A percentile compares a stretch with the other conserved stretches of the same genome.
Conservation (phyloP, 257 asterid species). For the Nicotiana obtusifolia region DNA sequence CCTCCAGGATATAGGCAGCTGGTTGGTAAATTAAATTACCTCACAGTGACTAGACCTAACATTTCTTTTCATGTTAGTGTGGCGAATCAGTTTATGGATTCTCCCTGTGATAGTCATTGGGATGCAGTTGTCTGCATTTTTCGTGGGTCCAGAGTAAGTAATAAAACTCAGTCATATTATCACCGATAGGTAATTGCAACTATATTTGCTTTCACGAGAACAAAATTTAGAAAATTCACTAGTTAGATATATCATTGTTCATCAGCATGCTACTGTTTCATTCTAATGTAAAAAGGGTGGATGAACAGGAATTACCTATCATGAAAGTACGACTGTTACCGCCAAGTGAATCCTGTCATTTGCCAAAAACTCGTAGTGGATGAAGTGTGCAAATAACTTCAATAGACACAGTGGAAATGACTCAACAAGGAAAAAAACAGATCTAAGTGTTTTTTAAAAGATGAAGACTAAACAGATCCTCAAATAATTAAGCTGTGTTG, state of each 20-base stretch:
- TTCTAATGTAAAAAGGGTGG: background rate
- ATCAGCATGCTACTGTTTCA: background rate
- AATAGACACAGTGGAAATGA: background rate
- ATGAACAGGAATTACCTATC: conserved; percentile 60
- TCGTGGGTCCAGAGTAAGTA: too few relatives aligned
- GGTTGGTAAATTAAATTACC: too few relatives aligned
- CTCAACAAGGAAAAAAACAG: background rate
- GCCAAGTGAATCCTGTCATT: conserved; percentile 95
- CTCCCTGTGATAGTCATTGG: too few relatives aligned
- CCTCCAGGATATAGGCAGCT: too few relatives aligned
- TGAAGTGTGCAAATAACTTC: background rate
- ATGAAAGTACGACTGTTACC: conserved; percentile 98
- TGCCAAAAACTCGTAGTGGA: conserved; percentile 9
- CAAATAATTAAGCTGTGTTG: background rate
- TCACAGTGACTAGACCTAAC: too few relatives aligned
- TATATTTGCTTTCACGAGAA: background rate
- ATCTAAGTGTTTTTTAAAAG: background rate
- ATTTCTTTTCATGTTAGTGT: too few relatives aligned
- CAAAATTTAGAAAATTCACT: background rate
- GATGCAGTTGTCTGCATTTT: too few relatives aligned
- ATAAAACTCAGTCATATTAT: background rate
- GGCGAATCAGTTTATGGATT: too few relatives aligned
- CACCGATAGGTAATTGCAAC: background rate
- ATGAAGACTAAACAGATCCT: background rate
- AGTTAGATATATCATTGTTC: background rate